Conservation (phyloP, 805 yeast species). For the Teunomyces panamensis region DNA sequence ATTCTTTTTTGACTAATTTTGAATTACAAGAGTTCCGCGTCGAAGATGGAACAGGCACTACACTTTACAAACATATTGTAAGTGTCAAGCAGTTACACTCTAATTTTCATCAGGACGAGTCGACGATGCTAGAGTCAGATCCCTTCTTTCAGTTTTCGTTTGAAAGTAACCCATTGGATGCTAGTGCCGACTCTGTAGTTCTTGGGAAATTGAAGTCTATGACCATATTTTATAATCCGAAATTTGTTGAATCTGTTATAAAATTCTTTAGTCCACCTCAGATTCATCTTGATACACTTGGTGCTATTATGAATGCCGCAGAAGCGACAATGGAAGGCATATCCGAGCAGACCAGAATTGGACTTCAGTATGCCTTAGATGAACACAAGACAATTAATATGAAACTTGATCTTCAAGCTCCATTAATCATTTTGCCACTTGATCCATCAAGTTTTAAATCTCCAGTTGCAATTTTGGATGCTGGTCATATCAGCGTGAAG, state of each 20-base stretch:
- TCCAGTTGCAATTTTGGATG: constrained; percentile 89
- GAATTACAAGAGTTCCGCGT: constrained; percentile 78
- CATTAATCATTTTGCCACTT: constrained; percentile 81
- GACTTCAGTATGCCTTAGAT: constrained; percentile 88
- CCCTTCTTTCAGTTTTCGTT: constrained; percentile 82
- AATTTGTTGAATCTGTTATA: constrained; percentile 70
- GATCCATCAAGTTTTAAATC: constrained; percentile 77
- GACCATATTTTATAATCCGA: constrained; percentile 87
- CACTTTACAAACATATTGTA: constrained; percentile 84
- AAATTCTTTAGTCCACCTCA: constrained; percentile 84
- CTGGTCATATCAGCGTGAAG: constrained; percentile 85
- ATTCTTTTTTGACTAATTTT: constrained; percentile 69
- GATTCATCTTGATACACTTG: constrained; percentile 81
- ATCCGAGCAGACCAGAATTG: constrained; percentile 84
- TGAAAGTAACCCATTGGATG: constrained; percentile 85
- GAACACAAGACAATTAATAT: constrained; percentile 90
- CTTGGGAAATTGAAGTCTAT: constrained; percentile 76
- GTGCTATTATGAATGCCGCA: constrained; percentile 90
- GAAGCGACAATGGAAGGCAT: constrained; percentile 91
- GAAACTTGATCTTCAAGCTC: constrained; percentile 89
- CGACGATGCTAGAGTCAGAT: constrained; percentile 24
- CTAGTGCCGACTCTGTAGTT: constrained; percentile 75
- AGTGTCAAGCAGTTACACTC: constrained; percentile 64
- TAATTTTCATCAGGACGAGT: constrained; percentile 26
- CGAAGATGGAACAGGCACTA: constrained; percentile 78